phyloP scores from a whole-genome alignment of 2,329 filamentous ascomycete genomes.

The Trichoderma sp. region DNA sequence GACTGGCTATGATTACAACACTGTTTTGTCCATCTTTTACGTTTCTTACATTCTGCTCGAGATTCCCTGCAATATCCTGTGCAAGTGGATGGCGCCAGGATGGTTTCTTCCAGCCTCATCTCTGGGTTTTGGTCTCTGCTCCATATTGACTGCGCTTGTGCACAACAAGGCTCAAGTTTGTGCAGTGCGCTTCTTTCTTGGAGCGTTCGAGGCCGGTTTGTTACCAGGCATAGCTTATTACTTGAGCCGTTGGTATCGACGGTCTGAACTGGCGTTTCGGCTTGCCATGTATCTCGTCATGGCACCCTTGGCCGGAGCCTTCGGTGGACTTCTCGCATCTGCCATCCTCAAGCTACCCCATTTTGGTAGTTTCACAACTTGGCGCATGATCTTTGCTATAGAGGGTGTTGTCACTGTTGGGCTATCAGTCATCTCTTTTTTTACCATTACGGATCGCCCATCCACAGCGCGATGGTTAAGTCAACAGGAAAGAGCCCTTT shows the following conservation, averaged over 20 bases:
- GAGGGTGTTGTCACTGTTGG: slow-evolving; percentile 60
- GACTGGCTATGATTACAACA: background rate
- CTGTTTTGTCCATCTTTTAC: background rate
- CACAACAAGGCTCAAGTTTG: background rate
- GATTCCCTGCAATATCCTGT: background rate
- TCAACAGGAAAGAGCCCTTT: background rate
- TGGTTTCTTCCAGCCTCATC: background rate
- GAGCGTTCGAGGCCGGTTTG: background rate
- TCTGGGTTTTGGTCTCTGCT: background rate
- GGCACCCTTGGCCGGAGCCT: slow-evolving; percentile 66
- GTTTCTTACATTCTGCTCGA: background rate
- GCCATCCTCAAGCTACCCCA: slow-evolving; percentile 61
- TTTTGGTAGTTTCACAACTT: slow-evolving; percentile 54
- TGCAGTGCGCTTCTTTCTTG: background rate
- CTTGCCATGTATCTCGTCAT: slow-evolving; percentile 26
- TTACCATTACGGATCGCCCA: slow-evolving; percentile 66
- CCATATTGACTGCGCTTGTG: background rate
- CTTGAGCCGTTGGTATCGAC: background rate
- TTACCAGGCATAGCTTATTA: background rate
- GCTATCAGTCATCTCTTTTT: slow-evolving; percentile 56
- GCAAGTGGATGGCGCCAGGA: background rate
- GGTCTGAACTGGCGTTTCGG: background rate
- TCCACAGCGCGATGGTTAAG: slow-evolving; percentile 61
- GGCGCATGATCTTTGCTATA: slow-evolving; percentile 69
- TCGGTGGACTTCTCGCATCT: slow-evolving; percentile 63